Base-by-base conservation (phyloP, 306 rosid species). In the Sphenostylis stenocarpa region DNA sequence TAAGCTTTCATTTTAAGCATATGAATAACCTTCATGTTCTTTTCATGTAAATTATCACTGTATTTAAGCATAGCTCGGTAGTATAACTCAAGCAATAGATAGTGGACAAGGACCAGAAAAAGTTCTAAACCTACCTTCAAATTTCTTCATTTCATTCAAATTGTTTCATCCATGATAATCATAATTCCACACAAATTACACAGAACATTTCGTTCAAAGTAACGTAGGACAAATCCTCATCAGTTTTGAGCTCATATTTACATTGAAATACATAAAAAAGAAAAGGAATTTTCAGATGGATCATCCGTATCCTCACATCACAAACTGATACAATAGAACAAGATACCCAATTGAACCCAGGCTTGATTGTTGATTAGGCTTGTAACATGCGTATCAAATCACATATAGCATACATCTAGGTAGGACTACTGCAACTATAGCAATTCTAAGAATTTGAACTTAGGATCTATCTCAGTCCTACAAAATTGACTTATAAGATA, bases 291-390 rank as follows among this genome's bases (percentile, higher is more conserved):
- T 65, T 65, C 29, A 29, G 34, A 65, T 17, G n/a, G 38, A 53
- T 63, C 38, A 56, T 55, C 38, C 38, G 33, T 66, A 47, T 64
- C 72, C 60, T 72, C 60, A 47, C 69, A 16, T 57, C 76, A 66
- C 66, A 82, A 43, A 71, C 33, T 64, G 41, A 64, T 52, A 52
- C 51, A 20, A 69, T 43, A 61, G 57, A 66, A 51, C 45, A 76
- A 52, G 52, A 9, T n/a, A 68, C 17, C 66, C 28, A 53, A 66
- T 41, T 20, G 36, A 63, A 52, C 36, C 53, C 14, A 61, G 73
- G 78, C 67, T 70, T 62, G 53, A 62, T 29, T 31, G 56, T 28
- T 7, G 28, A 70, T 64, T 43, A 34, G n/a, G 56, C 28, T 21
- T 26, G 70, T 55, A 53, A 26, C 39, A 33, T 36, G 47, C 73